A percentile compares a stretch with the other conserved stretches of the same genome.
These are phyloP conservation scores for Rubus idaeus DNA, from an alignment of 306 rosid species.

Conservation along the genomic window DNA sequence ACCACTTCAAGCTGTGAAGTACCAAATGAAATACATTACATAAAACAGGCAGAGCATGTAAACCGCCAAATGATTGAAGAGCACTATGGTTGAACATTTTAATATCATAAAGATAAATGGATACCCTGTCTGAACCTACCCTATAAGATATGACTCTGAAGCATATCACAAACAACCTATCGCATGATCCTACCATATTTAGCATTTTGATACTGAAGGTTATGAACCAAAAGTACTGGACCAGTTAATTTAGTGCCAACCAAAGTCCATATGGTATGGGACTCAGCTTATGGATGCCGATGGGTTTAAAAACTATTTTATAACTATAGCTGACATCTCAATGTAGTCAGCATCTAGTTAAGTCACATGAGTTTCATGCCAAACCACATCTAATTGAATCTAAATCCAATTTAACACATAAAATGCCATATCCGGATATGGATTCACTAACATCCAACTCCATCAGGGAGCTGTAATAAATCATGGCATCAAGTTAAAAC, in stretches of 20 bases:
- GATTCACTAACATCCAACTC: neutral
- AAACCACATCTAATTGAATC: conserved; percentile 10
- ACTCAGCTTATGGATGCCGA: conserved; percentile 2
- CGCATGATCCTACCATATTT: neutral
- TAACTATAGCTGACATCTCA: neutral
- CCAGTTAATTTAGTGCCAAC: conserved; percentile 6
- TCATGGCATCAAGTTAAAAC: conserved; percentile 9
- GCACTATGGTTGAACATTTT: neutral
- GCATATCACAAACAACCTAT: neutral
- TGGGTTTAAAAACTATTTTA: neutral
- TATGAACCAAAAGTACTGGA: conserved; percentile 18
- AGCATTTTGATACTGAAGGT: neutral
- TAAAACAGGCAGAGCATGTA: neutral
- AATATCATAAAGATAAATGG: neutral
- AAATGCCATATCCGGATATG: neutral
- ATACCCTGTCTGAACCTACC: neutral
- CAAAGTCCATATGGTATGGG: conserved; percentile 5
- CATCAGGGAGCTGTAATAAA: neutral
- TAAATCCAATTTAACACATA: conserved; percentile 12
- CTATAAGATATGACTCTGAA: neutral
- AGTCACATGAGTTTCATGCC: neutral
- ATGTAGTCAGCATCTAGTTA: neutral
- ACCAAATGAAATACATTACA: conserved; percentile 29
- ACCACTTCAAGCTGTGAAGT: conserved; percentile 83
- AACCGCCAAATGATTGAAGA: neutral